These are phyloP conservation scores for Chlamydomonas incerta DNA, from an alignment of 139 green algal species.

Conservation along the genomic window DNA sequence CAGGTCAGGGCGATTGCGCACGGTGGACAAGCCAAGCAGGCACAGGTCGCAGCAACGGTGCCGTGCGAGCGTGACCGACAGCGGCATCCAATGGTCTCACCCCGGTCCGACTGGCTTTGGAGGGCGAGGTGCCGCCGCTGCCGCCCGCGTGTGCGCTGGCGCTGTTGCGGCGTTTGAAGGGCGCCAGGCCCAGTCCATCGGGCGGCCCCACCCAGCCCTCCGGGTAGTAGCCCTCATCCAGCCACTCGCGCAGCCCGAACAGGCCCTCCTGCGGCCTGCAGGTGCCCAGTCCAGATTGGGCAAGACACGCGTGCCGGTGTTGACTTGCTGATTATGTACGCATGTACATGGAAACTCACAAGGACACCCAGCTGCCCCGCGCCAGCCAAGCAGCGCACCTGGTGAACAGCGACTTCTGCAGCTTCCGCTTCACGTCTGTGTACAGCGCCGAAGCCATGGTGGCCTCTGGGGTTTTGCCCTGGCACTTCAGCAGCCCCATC, in stretches of 20 bases:
- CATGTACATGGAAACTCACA: too few species aligned
- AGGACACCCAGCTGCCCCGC: background rate
- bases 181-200: conserved; percentile 54
- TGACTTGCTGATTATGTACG: too few species aligned
- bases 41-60: too few species aligned
- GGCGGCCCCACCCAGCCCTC: conserved; percentile 58
- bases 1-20: too few species aligned
- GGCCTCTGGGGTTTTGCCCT: conserved; percentile 87
- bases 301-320: too few species aligned
- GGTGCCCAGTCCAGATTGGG: background rate
- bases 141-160: background rate
- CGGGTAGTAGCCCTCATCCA: conserved; percentile 73
- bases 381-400: too few species aligned
- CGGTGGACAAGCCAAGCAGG: background rate
- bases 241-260: conserved; percentile 88
- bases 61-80: too few species aligned
- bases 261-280: conserved; percentile 82
- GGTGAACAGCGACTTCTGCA: conserved; percentile 65
- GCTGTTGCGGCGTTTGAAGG: conserved; percentile 54
- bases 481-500: conserved; percentile 72
- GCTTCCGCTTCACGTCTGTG: conserved; percentile 88
- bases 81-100: too few species aligned
- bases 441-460: conserved; percentile 91
- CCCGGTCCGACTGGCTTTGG: conserved; percentile 7
- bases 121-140: background rate